These are phyloP conservation scores for Coemansia sp. DNA, from an alignment of 192 early-diverging fungal species.

Conservation along the genomic window DNA sequence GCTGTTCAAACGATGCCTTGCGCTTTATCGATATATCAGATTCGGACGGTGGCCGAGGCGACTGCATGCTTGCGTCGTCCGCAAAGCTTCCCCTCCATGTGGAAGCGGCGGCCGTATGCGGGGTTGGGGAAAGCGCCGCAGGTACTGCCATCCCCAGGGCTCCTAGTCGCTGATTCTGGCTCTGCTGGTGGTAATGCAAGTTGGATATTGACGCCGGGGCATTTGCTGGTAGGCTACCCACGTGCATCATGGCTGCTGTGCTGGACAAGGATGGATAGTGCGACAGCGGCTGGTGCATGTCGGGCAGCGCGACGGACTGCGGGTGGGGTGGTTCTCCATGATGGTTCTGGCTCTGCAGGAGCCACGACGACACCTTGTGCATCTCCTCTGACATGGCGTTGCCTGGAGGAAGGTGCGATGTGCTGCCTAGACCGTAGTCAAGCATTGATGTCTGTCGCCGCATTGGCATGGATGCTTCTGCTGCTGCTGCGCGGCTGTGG, in stretches of 20 bases:
- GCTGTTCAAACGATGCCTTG: slow-evolving; percentile 47
- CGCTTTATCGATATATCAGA: slow-evolving; percentile 47
- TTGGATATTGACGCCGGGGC: neutral
- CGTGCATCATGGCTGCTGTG: neutral
- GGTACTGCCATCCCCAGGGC: neutral
- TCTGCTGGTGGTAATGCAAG: neutral
- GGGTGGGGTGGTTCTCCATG: slow-evolving; percentile 10
- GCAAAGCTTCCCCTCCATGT: neutral
- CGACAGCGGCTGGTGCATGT: slow-evolving; percentile 8
- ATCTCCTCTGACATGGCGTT: slow-evolving; percentile 54
- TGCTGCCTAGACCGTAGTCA: slow-evolving; percentile 48
- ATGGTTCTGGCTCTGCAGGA: slow-evolving; percentile 45
- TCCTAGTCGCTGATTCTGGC: neutral
- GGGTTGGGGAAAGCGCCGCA: neutral
- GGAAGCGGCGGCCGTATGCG: neutral
- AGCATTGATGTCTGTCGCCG: slow-evolving; percentile 28
- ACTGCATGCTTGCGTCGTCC: slow-evolving; percentile 11
- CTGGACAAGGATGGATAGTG: slow-evolving; percentile 1
- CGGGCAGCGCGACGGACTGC: neutral
- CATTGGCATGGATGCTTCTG: slow-evolving; percentile 19
- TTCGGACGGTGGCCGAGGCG: slow-evolving; percentile 32
- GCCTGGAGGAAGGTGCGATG: slow-evolving; percentile 42
- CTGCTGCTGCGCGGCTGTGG: slow-evolving; percentile 1
- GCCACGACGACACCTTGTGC: slow-evolving; percentile 54
- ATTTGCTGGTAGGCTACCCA: neutral